A percentile compares a stretch with the other conserved stretches of the same genome.
These are phyloP conservation scores for Vigna unguiculata DNA, from an alignment of 306 rosid genomes.

Conservation along the genomic window DNA sequence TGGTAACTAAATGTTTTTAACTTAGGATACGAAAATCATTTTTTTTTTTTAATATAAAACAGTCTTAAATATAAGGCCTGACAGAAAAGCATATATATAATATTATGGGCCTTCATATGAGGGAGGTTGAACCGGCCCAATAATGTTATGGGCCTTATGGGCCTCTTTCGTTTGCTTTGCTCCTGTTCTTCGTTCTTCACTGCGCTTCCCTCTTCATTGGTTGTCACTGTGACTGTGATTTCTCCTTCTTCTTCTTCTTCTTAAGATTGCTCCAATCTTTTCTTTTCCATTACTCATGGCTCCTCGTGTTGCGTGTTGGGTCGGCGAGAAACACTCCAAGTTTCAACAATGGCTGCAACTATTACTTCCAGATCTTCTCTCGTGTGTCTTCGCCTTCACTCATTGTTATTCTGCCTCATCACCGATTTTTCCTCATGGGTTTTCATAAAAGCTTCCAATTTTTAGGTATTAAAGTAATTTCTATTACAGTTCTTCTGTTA, in stretches of 20 bases:
- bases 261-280: background rate
- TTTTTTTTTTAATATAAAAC: too few species aligned
- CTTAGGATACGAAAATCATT: too few species aligned
- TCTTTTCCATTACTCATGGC: too few species aligned
- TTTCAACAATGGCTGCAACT: slow-evolving; percentile 26
- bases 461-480: background rate
- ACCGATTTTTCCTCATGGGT: background rate
- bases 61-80: too few species aligned
- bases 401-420: background rate
- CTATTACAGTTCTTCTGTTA: background rate
- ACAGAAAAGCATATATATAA: too few species aligned
- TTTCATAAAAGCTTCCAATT: background rate
- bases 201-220: background rate
- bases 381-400: background rate
- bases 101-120: background rate
- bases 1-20: too few species aligned
- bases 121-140: background rate
- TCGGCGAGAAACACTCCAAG: background rate
- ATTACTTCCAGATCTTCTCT: slow-evolving; percentile 33
- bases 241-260: background rate
- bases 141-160: background rate
- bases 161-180: background rate
- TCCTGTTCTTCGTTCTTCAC: too few species aligned
- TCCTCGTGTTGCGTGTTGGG: background rate
- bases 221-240: background rate